Conservation (phyloP, 2,329 filamentous ascomycete genomes). For the Aspergillus calidoustus region DNA sequence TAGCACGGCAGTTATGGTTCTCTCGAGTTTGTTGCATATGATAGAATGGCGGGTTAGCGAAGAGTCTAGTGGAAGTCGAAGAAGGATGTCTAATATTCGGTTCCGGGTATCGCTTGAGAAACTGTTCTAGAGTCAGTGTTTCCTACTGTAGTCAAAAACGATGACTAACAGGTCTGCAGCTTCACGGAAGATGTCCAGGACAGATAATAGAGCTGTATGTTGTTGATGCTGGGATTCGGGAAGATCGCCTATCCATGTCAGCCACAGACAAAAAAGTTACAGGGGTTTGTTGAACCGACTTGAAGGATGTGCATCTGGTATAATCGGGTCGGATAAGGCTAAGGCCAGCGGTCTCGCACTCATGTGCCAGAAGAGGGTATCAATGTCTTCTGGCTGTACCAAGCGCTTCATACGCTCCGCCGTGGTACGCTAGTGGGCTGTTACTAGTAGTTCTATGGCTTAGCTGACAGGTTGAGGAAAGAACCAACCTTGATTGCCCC, state of each 20-base stretch:
- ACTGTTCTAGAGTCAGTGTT: constrained; percentile 30
- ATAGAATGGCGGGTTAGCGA: constrained; percentile 34
- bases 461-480: not conserved
- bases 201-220: constrained; percentile 35
- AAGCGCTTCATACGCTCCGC: constrained; percentile 35
- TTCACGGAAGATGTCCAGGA: constrained; percentile 39
- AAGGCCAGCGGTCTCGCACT: constrained; percentile 59
- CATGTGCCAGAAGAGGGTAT: constrained; percentile 62
- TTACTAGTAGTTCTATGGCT: constrained; percentile 17
- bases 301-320: constrained; percentile 29
- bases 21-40: constrained; percentile 39
- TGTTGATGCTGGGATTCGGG: constrained; percentile 22
- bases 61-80: constrained; percentile 44
- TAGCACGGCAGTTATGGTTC: constrained; percentile 37
- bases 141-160: not conserved
- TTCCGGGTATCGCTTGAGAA: constrained; percentile 38
- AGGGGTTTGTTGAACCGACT: constrained; percentile 25
- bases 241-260: constrained; percentile 1
- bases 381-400: constrained; percentile 46
- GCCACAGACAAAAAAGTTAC: not conserved
- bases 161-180: constrained; percentile 36
- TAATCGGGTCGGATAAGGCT: constrained; percentile 33
- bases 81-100: constrained; percentile 37
- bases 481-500: constrained; percentile 56
- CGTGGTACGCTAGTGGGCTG: constrained; percentile 30